Percentiles rank a stretch among this genome's conserved stretches.
phyloP scores from a whole-genome alignment of 2,329 filamentous ascomycete species.

The Calonectria ilicicola region DNA sequence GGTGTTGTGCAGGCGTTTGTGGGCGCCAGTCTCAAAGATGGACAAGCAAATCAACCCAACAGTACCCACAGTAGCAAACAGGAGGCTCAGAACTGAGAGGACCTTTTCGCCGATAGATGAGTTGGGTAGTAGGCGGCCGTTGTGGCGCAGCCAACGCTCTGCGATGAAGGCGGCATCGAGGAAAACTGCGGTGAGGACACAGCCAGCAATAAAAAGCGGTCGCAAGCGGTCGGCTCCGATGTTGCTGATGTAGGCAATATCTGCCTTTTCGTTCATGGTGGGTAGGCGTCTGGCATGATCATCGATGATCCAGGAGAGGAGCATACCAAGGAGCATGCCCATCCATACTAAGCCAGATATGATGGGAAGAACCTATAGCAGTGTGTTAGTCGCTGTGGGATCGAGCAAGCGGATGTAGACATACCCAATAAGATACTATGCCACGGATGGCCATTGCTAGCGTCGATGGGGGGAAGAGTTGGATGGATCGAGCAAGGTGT shows the following conservation, averaged over 20 bases:
- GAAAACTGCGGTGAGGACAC: constrained; percentile 77
- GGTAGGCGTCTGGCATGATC: constrained; percentile 66
- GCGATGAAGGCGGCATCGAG: constrained; percentile 84
- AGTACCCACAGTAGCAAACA: constrained; percentile 80
- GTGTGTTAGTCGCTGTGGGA: background rate
- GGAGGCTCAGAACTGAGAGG: constrained; percentile 70
- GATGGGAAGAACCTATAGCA: constrained; percentile 72
- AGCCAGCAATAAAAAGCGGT: constrained; percentile 82
- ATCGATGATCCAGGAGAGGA: constrained; percentile 76
- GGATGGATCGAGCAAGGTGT: constrained; percentile 11
- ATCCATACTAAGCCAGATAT: constrained; percentile 75
- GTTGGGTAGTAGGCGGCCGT: constrained; percentile 82
- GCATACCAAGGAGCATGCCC: constrained; percentile 75
- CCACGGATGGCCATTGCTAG: constrained; percentile 46
- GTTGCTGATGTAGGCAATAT: constrained; percentile 80
- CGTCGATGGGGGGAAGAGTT: background rate
- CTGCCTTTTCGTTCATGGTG: constrained; percentile 69
- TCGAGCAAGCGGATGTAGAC: background rate
- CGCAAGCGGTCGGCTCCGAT: constrained; percentile 73
- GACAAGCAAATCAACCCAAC: constrained; percentile 84
- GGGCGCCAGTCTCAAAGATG: constrained; percentile 84
- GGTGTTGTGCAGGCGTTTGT: constrained; percentile 76
- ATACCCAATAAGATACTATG: constrained; percentile 56
- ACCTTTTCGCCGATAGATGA: constrained; percentile 71
- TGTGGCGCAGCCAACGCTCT: constrained; percentile 88